phyloP scores from a whole-genome alignment of 2,329 filamentous ascomycete genomes.

The Lachnum nothofagi region DNA sequence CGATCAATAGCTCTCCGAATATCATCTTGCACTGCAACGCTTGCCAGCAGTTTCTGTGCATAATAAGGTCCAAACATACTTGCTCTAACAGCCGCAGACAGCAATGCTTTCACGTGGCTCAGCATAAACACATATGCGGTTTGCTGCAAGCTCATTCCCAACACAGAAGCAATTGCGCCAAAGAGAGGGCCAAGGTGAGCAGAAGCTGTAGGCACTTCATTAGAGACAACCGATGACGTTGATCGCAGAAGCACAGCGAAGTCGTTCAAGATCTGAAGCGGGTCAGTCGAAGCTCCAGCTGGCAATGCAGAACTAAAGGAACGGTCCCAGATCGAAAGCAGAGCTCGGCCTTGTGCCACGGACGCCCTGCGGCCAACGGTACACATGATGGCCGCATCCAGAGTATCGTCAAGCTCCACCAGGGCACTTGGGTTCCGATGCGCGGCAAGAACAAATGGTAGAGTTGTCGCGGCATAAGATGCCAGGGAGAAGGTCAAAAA shows the following conservation, averaged over 20 bases:
- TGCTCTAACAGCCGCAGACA: constrained; percentile 71
- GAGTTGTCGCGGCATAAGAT: constrained; percentile 64
- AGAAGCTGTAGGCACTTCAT: constrained; percentile 41
- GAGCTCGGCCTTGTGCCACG: constrained; percentile 68
- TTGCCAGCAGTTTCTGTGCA: constrained; percentile 67
- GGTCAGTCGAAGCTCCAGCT: constrained; percentile 22
- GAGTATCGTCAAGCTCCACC: constrained; percentile 62
- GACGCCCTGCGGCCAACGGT: constrained; percentile 73
- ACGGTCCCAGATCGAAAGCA: constrained; percentile 72
- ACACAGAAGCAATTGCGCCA: constrained; percentile 59
- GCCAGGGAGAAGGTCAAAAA: constrained; percentile 69
- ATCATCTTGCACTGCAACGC: constrained; percentile 49
- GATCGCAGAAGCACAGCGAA: constrained; percentile 26
- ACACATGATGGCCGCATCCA: constrained; percentile 72
- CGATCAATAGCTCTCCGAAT: constrained; percentile 54
- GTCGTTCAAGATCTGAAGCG: constrained; percentile 22
- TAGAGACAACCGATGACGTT: constrained; percentile 17
- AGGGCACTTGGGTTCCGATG: constrained; percentile 52
- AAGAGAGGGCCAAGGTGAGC: constrained; percentile 69
- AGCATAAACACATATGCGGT: constrained; percentile 72
- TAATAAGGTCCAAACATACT: constrained; percentile 78
- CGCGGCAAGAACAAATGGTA: constrained; percentile 70
- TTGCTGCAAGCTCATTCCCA: constrained; percentile 56
- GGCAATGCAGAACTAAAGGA: constrained; percentile 49
- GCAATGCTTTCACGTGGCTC: constrained; percentile 68